These are phyloP conservation scores for Plenodomus lindquistii DNA, from an alignment of 2,329 filamentous ascomycete species.

Conservation along the genomic window DNA sequence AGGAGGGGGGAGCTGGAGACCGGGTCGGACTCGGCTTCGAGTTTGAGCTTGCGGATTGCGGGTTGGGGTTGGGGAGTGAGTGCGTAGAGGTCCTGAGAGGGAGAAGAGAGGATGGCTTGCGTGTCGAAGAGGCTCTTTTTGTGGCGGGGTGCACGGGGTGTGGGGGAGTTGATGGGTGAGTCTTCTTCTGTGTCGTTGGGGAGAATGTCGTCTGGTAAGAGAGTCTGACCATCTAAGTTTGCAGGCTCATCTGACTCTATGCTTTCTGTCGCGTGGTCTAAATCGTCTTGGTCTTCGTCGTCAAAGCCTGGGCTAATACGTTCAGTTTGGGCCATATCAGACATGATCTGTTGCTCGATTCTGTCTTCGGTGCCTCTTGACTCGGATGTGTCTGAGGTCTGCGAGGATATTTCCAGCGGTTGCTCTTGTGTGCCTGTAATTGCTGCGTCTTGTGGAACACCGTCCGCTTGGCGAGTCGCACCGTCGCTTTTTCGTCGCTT, in stretches of 20 bases:
- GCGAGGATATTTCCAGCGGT: slow-evolving; percentile 29
- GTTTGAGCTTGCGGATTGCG: slow-evolving; percentile 4
- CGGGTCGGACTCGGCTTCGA: slow-evolving; percentile 11
- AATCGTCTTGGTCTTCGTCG: slow-evolving; percentile 1
- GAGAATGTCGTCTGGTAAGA: not conserved
- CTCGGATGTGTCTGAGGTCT: slow-evolving; percentile 10
- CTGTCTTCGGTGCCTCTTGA: slow-evolving; percentile 5
- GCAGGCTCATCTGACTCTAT: slow-evolving; percentile 18
- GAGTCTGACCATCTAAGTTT: slow-evolving; percentile 1
- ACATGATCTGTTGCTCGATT: slow-evolving; percentile 6
- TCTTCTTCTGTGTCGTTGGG: slow-evolving; percentile 4
- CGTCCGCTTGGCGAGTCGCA: slow-evolving; percentile 4
- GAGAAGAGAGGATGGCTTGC: slow-evolving; percentile 41
- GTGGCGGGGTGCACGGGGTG: slow-evolving; percentile 30
- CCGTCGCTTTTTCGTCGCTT: slow-evolving; percentile 23
- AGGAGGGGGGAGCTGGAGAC: slow-evolving; percentile 1
- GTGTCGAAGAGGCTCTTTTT: slow-evolving; percentile 32
- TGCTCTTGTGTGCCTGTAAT: slow-evolving; percentile 13
- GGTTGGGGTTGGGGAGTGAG: slow-evolving; percentile 9
- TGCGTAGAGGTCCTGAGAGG: slow-evolving; percentile 14
- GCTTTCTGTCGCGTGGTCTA: slow-evolving; percentile 11
- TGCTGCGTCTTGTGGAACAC: not conserved
- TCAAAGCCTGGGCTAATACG: slow-evolving; percentile 1
- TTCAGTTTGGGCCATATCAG: slow-evolving; percentile 2
- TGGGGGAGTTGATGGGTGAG: slow-evolving; percentile 28